phyloP scores from a whole-genome alignment of 805 yeast genomes.

The Barnettozyma siamensis region DNA sequence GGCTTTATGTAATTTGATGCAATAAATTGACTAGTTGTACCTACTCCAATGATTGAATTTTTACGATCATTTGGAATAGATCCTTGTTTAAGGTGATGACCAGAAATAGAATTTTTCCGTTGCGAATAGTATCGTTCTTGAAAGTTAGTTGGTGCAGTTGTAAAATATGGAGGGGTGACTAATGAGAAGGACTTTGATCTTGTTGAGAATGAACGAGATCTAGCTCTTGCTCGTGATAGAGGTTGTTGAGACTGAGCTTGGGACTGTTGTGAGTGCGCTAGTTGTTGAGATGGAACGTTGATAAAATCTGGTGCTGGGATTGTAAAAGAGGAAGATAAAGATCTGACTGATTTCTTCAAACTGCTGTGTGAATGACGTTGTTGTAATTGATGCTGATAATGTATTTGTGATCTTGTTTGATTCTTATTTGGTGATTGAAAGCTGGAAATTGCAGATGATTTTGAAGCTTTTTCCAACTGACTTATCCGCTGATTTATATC shows the following conservation, averaged over 20 bases:
- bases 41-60: constrained; percentile 4
- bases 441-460: background rate
- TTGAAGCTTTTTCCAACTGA: constrained; percentile 28
- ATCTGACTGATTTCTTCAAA: constrained; percentile 5
- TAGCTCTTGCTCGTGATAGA: constrained; percentile 1
- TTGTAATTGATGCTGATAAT: background rate
- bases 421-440: background rate
- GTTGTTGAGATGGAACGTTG: background rate
- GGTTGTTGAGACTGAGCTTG: background rate
- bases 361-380: constrained; percentile 3
- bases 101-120: constrained; percentile 13
- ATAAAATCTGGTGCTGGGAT: background rate
- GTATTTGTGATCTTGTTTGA: background rate
- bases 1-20: constrained; percentile 5
- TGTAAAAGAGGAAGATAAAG: constrained; percentile 3
- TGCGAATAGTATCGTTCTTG: constrained; percentile 13
- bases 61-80: constrained; percentile 6
- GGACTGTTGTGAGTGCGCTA: no score
- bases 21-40: background rate
- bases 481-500: constrained; percentile 65
- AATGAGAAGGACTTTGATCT: constrained; percentile 16
- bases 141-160: constrained; percentile 10
- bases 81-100: background rate
- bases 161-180: constrained; percentile 10
- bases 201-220: constrained; percentile 7